Evolutionary conservation across 176 grass and related monocot genomes (phyloP).

Genomic region (Carex cristatella): DNA sequence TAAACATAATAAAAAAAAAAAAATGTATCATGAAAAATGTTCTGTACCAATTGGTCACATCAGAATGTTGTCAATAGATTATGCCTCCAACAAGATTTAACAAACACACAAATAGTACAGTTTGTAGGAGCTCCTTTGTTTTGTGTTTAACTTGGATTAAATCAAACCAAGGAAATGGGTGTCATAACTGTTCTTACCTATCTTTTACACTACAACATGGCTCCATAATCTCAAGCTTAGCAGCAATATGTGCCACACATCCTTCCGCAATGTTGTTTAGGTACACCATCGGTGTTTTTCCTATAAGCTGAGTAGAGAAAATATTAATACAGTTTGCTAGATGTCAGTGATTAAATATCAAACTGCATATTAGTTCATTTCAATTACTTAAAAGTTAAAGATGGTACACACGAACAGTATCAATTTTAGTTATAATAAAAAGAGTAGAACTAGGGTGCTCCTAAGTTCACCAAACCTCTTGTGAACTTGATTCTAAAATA

Average conservation of each 20-base stretch:
- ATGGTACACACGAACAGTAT: not conserved
- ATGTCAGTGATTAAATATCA: not conserved
- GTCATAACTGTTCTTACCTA: constrained; percentile 29
- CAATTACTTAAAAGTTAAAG: not conserved
- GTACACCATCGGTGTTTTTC: constrained; percentile 97
- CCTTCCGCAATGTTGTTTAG: constrained; percentile 84
- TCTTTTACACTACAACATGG: constrained; percentile 98
- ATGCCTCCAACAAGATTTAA: not conserved
- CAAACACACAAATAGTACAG: not conserved
- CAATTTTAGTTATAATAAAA: not conserved
- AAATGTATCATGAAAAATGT: not conserved
- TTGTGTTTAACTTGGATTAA: not conserved
- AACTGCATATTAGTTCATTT: not conserved
- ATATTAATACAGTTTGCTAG: not conserved
- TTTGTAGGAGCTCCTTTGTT: not conserved
- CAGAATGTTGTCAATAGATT: not conserved
- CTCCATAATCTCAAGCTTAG: constrained; percentile 99
- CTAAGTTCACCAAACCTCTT: no score
- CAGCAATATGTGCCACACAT: constrained; percentile 66
- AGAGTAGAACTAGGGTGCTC: no score
- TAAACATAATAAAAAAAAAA: not conserved
- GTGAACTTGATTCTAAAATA: no score
- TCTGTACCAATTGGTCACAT: not conserved
- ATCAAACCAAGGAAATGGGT: not conserved
- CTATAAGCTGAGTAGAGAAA: constrained; percentile 62